phyloP scores from a whole-genome alignment of 1,139 yeast species.

The Scheffersomyces insectosa region DNA sequence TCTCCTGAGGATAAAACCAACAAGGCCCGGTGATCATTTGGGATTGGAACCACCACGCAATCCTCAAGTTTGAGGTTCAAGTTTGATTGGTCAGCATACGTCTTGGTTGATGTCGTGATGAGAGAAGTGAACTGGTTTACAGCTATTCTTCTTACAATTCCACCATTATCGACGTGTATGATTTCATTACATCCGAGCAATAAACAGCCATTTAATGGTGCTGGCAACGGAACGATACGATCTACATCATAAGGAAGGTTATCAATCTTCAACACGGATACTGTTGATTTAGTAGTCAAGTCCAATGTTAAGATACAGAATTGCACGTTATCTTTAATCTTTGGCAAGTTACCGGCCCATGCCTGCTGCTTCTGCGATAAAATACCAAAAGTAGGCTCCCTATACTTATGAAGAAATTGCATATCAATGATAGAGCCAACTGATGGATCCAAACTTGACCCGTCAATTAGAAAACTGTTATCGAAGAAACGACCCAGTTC shows the following conservation, averaged over 20 bases:
- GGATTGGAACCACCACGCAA: constrained; percentile 48
- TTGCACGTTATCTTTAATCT: constrained; percentile 61
- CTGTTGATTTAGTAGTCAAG: constrained; percentile 58
- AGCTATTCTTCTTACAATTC: constrained; percentile 66
- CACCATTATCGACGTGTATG: constrained; percentile 81
- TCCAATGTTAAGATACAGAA: constrained; percentile 69
- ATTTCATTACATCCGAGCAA: constrained; percentile 77
- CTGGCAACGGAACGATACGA: constrained; percentile 59
- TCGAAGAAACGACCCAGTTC: constrained; percentile 29
- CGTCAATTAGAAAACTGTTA: constrained; percentile 58
- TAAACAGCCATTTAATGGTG: constrained; percentile 71
- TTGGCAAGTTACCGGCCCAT: constrained; percentile 75
- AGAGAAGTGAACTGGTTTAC: constrained; percentile 58
- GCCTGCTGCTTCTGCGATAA: constrained; percentile 62
- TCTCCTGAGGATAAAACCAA: constrained; percentile 55
- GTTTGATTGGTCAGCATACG: constrained; percentile 51
- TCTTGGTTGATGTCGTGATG: constrained; percentile 50
- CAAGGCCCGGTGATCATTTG: constrained; percentile 52
- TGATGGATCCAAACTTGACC: constrained; percentile 55
- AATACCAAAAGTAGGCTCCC: constrained; percentile 80
- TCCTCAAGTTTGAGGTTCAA: constrained; percentile 62
- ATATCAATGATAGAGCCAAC: constrained; percentile 65
- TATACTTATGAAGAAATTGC: constrained; percentile 67
- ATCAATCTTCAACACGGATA: constrained; percentile 63
- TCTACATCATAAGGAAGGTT: constrained; percentile 77